A percentile compares a stretch with the other conserved stretches of the same genome.
phyloP scores from a whole-genome alignment of 2,329 filamentous ascomycete species.

The Exophiala bonariae region DNA sequence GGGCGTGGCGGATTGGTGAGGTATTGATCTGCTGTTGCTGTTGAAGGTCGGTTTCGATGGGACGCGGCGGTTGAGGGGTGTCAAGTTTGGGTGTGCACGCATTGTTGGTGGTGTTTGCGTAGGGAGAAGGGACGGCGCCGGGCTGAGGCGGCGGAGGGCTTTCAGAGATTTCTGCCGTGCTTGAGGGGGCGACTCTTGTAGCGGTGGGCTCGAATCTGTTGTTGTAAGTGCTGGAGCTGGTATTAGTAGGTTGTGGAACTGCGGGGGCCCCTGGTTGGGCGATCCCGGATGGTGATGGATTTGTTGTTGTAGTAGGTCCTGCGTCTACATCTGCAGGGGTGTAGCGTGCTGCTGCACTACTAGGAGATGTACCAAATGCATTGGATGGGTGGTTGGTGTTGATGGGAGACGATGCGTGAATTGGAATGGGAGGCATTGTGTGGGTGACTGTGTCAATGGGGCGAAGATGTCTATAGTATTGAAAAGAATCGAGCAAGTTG shows the following conservation, averaged over 20 bases:
- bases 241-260: slow-evolving; percentile 20
- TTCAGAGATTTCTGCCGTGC: not conserved
- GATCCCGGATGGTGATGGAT: slow-evolving; percentile 2
- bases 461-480: too few species aligned
- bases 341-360: slow-evolving; percentile 20
- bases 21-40: not conserved
- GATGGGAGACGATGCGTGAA: slow-evolving; percentile 26
- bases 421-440: slow-evolving; percentile 20
- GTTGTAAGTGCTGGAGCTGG: slow-evolving; percentile 15
- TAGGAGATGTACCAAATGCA: slow-evolving; percentile 13
- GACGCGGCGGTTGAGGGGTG: slow-evolving; percentile 9
- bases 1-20: slow-evolving; percentile 6
- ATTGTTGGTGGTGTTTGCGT: not conserved
- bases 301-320: slow-evolving; percentile 11
- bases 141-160: slow-evolving; percentile 19
- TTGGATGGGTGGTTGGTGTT: slow-evolving; percentile 20
- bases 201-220: slow-evolving; percentile 16
- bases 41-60: slow-evolving; percentile 3
- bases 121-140: slow-evolving; percentile 12
- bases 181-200: slow-evolving; percentile 6
- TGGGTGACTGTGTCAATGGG: too few species aligned
- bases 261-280: slow-evolving; percentile 20
- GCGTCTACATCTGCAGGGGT: slow-evolving; percentile 8
- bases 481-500: too few species aligned
- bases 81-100: not conserved